Conservation (phyloP, 2,329 filamentous ascomycete species). For the Calonectria fujianensis region DNA sequence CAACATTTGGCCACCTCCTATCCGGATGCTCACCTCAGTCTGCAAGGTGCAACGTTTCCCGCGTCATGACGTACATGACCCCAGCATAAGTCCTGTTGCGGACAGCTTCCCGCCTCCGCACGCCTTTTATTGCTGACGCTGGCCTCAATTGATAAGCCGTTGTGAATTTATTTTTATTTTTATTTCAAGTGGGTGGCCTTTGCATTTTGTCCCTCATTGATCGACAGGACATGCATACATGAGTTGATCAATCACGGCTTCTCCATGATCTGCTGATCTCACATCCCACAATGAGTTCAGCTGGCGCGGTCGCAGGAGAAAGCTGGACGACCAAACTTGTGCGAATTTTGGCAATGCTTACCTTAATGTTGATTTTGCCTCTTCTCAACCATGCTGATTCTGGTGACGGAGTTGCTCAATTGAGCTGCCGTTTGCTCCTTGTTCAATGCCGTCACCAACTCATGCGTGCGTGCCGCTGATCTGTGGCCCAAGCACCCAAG, state of each 20-base stretch:
- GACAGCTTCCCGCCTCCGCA: not conserved
- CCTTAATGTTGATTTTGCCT: not conserved
- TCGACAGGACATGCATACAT: slow-evolving; percentile 10
- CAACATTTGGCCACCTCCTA: slow-evolving; percentile 7
- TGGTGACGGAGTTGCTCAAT: slow-evolving; percentile 4
- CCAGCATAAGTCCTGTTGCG: not conserved
- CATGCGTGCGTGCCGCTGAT: not conserved
- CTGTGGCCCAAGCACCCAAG: not conserved
- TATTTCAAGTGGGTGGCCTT: not conserved
- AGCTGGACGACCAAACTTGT: not conserved
- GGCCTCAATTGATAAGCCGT: not conserved
- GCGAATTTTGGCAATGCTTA: not conserved
- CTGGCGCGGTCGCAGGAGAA: not conserved
- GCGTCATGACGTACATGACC: slow-evolving; percentile 30
- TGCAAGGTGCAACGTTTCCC: slow-evolving; percentile 15
- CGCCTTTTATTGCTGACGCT: not conserved
- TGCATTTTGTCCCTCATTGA: not conserved
- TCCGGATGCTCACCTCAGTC: not conserved
- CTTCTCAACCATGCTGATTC: not conserved
- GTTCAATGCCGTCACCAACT: slow-evolving; percentile 6
- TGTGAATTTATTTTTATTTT: not conserved
- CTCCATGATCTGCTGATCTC: slow-evolving; percentile 10
- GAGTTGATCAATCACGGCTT: slow-evolving; percentile 17
- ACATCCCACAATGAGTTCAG: not conserved
- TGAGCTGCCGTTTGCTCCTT: not conserved